Evolutionary conservation across 2,329 filamentous ascomycete genomes (phyloP).

Genomic region (Fusarium sp.): DNA sequence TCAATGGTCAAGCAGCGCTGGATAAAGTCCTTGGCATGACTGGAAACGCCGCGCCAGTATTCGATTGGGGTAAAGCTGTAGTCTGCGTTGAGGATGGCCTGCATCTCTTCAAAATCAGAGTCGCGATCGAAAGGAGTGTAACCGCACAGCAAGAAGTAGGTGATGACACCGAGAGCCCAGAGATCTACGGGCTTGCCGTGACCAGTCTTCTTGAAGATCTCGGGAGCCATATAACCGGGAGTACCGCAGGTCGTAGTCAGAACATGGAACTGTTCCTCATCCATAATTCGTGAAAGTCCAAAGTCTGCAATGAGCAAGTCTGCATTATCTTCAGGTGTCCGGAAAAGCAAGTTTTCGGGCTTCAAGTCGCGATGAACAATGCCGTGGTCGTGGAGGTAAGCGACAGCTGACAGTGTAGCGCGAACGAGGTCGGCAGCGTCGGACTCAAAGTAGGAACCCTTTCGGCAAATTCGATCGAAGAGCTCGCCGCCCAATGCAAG

Average conservation of each 20-base stretch:
- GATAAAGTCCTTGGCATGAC: conserved; percentile 91
- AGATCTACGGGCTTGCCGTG: conserved; percentile 98
- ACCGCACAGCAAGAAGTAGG: conserved; percentile 97
- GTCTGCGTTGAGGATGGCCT: conserved; percentile 96
- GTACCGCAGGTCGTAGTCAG: conserved; percentile 98
- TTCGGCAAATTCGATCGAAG: conserved; percentile 98
- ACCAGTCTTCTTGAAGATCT: conserved; percentile 99
- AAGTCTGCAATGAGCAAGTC: conserved; percentile 98
- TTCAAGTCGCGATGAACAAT: conserved; percentile 99
- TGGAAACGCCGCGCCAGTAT: conserved; percentile 96
- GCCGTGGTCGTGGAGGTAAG: conserved; percentile 97
- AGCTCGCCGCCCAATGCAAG: conserved; percentile 96
- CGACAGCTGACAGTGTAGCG: conserved; percentile 95
- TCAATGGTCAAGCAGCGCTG: conserved; percentile 92
- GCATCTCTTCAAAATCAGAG: conserved; percentile 98
- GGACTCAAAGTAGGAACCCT: conserved; percentile 98
- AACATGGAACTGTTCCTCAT: conserved; percentile 98
- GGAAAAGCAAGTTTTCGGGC: conserved; percentile 96
- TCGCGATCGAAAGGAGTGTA: conserved; percentile 99
- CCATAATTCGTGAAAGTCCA: conserved; percentile 96
- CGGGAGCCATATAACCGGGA: conserved; percentile 98
- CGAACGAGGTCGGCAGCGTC: conserved; percentile 96
- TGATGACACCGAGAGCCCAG: conserved; percentile 98
- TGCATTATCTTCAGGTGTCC: conserved; percentile 97
- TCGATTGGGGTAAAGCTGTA: conserved; percentile 95